Conservation (phyloP, 2,329 filamentous ascomycete genomes). For the Neofusicoccum umdonicola region DNA sequence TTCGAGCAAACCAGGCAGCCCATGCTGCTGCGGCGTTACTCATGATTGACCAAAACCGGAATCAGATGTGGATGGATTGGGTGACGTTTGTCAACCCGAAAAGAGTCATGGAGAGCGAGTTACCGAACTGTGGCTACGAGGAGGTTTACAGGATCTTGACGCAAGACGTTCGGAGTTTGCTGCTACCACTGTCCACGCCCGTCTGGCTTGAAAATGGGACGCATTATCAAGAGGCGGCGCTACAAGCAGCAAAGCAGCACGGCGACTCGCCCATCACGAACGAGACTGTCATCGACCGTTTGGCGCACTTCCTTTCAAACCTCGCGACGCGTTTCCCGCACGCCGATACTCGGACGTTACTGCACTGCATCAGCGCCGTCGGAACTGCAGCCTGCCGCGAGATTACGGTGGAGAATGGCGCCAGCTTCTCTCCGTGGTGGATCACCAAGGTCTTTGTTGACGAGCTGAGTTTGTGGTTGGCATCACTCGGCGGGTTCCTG, state of each 20-base stretch:
- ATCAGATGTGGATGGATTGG: slow-evolving; percentile 96
- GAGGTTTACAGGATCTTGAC: slow-evolving; percentile 56
- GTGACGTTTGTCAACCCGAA: slow-evolving; percentile 61
- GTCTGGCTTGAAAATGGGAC: slow-evolving; percentile 64
- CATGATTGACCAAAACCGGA: slow-evolving; percentile 81
- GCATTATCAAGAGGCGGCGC: slow-evolving; percentile 29
- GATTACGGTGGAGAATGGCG: slow-evolving; percentile 72
- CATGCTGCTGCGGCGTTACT: slow-evolving; percentile 93
- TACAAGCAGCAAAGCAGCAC: slow-evolving; percentile 14
- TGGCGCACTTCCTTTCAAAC: slow-evolving; percentile 69
- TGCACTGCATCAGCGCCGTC: slow-evolving; percentile 73
- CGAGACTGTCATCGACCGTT: slow-evolving; percentile 68
- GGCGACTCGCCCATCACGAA: slow-evolving; percentile 20
- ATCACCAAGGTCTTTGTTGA: slow-evolving; percentile 94
- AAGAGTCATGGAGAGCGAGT: slow-evolving; percentile 55
- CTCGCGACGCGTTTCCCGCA: slow-evolving; percentile 72
- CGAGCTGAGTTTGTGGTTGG: slow-evolving; percentile 88
- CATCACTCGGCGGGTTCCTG: slow-evolving; percentile 87
- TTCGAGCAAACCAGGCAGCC: slow-evolving; percentile 89
- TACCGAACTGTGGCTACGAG: slow-evolving; percentile 54
- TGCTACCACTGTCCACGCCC: slow-evolving; percentile 65
- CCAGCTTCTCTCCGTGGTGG: slow-evolving; percentile 89
- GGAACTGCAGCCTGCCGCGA: slow-evolving; percentile 78
- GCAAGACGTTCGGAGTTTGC: slow-evolving; percentile 65
- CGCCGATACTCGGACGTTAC: slow-evolving; percentile 68